Base-by-base conservation (phyloP, 2,329 filamentous ascomycete species). In the Catunica adiposa region DNA sequence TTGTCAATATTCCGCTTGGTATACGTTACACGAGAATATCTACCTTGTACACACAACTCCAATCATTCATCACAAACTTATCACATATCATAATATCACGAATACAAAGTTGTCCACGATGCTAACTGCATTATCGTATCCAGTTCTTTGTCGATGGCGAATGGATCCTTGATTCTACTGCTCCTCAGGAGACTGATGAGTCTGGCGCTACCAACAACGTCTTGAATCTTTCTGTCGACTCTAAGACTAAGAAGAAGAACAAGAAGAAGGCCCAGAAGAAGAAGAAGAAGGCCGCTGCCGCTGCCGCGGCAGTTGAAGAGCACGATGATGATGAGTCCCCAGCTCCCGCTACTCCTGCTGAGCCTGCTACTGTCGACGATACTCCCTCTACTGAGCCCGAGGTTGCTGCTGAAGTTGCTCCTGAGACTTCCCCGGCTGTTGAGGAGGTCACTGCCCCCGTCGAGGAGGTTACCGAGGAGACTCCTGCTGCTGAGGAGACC, bases 101-200 rank as follows among this genome's bases (percentile, higher is more conserved):
- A 23, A 25, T 42, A 34, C 42, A 20, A 40, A 48, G 14, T 46
- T 59, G 37, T 47, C 44, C 11, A 53, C n/a, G 29, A 51, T 51
- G 29, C 29, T 34, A 11, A 34, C 29, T 5, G 11, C 29, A 29
- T 55, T 46, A n/a, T n/a, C n/a, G 26, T 38, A 54, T 20, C 20
- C 22, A 96, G 90, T 98, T 95, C 69, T 86, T 98, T 63, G 90
- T 96, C 62, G 88, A 98, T 77, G 87, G 86, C 62, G 79, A 78
- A 63, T 98, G 92, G 92, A 82, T 81, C 53, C 85, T 82, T 67
- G 89, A 96, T 70, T 80, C 83, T 63, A 80, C 81, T 58, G 84
- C 83, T 44, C 85, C 86, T 58, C 83, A 84, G 70, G 89, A 96
- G 71, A 79, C 80, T 65, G 90, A 96, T 74, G 77, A 78, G 9